phyloP scores from a whole-genome alignment of 306 rosid genomes.

The Lotus japonicus region DNA sequence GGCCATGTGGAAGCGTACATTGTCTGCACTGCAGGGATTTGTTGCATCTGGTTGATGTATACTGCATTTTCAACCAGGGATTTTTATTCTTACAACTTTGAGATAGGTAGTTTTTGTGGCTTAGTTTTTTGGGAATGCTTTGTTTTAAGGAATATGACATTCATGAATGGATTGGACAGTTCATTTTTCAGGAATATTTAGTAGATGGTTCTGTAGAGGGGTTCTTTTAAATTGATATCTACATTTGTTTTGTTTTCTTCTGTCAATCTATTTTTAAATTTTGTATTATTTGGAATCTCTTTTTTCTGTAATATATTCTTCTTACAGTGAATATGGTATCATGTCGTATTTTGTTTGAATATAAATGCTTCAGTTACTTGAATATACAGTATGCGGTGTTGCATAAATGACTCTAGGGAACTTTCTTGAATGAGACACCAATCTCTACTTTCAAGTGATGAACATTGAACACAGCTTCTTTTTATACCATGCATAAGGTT shows the following conservation, averaged over 20 bases:
- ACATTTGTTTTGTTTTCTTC: background rate
- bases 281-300: background rate
- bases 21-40: background rate
- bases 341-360: background rate
- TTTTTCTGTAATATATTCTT: background rate
- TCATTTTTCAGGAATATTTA: background rate
- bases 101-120: background rate
- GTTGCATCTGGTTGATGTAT: constrained; percentile 1
- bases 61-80: constrained; percentile 1
- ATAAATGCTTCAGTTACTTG: too few relatives aligned
- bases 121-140: background rate
- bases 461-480: background rate
- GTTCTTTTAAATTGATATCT: background rate
- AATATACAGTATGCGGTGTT: too few relatives aligned
- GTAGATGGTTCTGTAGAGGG: background rate
- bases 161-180: background rate
- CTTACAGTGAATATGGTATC: background rate
- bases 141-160: background rate
- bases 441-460: background rate
- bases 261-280: background rate
- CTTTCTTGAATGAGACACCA: background rate
- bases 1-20: background rate
- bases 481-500: background rate
- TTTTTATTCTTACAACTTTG: background rate
- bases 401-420: background rate